Evolutionary conservation across 23 red algal genomes (phyloP).

Genomic region (Pyropia yezoensis): DNA sequence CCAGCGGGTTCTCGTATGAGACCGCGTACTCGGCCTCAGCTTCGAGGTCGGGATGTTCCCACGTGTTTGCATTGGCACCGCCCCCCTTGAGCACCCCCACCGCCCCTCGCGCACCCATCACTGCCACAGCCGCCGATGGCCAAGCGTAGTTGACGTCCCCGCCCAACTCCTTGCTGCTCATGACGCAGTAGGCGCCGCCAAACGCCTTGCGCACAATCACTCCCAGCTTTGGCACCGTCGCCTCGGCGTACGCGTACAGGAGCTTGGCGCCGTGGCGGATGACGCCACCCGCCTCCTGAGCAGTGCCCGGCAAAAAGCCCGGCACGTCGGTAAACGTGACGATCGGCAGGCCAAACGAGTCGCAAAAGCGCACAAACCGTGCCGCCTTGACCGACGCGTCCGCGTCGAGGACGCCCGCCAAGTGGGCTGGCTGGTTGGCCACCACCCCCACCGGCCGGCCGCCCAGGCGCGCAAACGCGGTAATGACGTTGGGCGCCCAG

Average conservation of each 20-base stretch:
- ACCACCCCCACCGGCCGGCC: constrained; percentile 37
- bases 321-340: constrained; percentile 63
- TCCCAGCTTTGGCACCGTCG: constrained; percentile 52
- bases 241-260: constrained; percentile 57
- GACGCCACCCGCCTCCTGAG: constrained; percentile 49
- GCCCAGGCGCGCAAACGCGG: constrained; percentile 37
- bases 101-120: constrained; percentile 57
- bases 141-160: constrained; percentile 54
- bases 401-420: constrained; percentile 48
- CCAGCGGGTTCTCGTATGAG: constrained; percentile 6
- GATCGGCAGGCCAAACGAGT: constrained; percentile 51
- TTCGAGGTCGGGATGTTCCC: background rate
- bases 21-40: constrained; percentile 11
- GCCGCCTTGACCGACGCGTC: constrained; percentile 57
- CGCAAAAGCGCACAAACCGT: constrained; percentile 64
- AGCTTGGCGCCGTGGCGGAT: constrained; percentile 68
- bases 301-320: constrained; percentile 52
- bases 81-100: constrained; percentile 21
- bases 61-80: background rate
- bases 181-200: constrained; percentile 66
- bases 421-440: constrained; percentile 34
- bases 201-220: constrained; percentile 58
- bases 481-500: constrained; percentile 37
- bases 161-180: constrained; percentile 34
- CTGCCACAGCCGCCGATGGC: constrained; percentile 53